Evolutionary conservation across 257 asterid genomes (phyloP).

Genomic region (Solanum piurae): DNA sequence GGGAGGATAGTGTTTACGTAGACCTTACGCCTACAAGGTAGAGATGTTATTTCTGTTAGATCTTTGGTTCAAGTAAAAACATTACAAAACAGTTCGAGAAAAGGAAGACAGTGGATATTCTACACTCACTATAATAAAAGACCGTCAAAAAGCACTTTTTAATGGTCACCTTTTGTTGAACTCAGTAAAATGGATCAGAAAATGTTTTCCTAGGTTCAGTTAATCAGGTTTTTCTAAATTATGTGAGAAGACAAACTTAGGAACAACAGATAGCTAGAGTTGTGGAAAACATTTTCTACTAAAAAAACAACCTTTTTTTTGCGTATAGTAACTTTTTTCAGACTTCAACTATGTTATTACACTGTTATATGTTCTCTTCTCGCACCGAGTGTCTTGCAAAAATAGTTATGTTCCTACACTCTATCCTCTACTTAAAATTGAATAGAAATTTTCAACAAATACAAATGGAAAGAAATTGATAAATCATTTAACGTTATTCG

Average conservation of each 20-base stretch:
- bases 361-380: not conserved
- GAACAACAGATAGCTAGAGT: not conserved
- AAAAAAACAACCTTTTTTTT: no score
- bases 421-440: no score
- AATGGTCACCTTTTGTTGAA: no score
- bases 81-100: not conserved
- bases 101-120: no score
- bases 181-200: no score
- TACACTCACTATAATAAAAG: not conserved
- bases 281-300: not conserved
- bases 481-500: no score
- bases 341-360: not conserved
- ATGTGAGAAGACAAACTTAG: not conserved
- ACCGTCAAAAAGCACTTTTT: no score
- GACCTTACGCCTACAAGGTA: not conserved
- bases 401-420: no score
- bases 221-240: not conserved
- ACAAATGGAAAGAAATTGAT: not conserved
- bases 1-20: no score
- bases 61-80: not conserved
- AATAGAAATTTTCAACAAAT: no score
- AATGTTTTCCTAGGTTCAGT: no score
- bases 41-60: not conserved
- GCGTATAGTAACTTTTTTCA: not conserved
- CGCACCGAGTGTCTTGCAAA: no score